These are phyloP conservation scores for Geosmithia flava DNA, from an alignment of 2,329 filamentous ascomycete species.

Conservation along the genomic window DNA sequence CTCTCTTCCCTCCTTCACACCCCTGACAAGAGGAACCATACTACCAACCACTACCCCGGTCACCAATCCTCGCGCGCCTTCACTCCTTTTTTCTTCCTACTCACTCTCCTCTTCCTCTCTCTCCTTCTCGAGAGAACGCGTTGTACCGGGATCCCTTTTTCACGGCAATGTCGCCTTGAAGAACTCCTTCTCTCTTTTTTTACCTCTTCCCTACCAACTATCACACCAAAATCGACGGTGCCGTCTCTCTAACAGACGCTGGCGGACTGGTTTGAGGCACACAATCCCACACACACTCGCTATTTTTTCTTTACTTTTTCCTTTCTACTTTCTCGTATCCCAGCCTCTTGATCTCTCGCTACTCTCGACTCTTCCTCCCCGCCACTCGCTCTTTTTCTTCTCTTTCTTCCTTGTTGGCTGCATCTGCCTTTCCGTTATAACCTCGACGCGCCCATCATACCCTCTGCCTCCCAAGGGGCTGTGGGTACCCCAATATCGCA, in stretches of 20 bases:
- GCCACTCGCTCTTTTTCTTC: background rate
- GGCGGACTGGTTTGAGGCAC: background rate
- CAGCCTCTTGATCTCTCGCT: background rate
- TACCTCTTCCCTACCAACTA: background rate
- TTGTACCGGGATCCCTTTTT: background rate
- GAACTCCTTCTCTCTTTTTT: background rate
- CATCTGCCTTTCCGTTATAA: background rate
- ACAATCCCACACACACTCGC: background rate
- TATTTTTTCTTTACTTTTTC: background rate
- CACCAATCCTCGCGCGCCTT: background rate
- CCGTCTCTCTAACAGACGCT: background rate
- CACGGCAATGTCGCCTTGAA: background rate
- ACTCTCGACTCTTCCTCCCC: background rate
- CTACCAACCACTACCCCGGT: background rate
- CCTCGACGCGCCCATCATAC: background rate
- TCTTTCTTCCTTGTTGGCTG: background rate
- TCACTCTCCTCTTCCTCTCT: background rate
- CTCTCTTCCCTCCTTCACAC: too few species aligned
- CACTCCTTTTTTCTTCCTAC: background rate
- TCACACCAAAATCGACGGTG: background rate
- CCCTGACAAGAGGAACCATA: too few species aligned
- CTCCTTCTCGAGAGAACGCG: background rate
- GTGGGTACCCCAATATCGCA: conserved; percentile 12
- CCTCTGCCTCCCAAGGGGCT: conserved; percentile 9
- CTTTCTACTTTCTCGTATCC: background rate